Percentiles rank a stretch among this genome's conserved stretches.
Evolutionary conservation across 768 basidiomycete genomes (phyloP).

Genomic region (Russula foetens): DNA sequence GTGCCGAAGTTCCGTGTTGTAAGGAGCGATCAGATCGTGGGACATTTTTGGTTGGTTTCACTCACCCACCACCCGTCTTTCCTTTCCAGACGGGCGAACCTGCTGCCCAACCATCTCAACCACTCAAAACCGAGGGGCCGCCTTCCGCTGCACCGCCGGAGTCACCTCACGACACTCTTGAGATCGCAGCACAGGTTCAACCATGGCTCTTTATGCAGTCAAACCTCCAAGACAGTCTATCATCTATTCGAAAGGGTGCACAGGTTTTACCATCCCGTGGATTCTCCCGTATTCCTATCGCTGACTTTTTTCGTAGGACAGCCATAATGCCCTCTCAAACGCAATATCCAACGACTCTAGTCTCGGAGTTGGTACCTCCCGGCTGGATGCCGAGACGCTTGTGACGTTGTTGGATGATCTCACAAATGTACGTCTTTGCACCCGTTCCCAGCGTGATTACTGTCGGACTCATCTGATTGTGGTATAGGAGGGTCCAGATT

Average conservation of each 20-base stretch:
- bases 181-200: conserved; percentile 45
- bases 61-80: not conserved
- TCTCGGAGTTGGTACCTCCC: not conserved
- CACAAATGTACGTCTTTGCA: not conserved
- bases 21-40: not conserved
- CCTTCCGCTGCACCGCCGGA: not conserved
- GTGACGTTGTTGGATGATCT: conserved; percentile 6
- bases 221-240: conserved; percentile 44
- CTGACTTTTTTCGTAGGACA: conserved; percentile 11
- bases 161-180: conserved; percentile 26
- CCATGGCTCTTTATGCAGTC: conserved; percentile 57
- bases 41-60: no score
- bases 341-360: not conserved
- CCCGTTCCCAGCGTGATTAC: not conserved
- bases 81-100: not conserved
- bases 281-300: not conserved
- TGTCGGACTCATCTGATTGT: not conserved
- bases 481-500: not conserved
- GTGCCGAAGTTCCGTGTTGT: not conserved
- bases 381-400: not conserved
- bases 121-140: not conserved
- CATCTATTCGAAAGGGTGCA: conserved; percentile 32
- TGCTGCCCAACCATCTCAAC: not conserved
- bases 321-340: not conserved
- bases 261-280: conserved; percentile 10